Evolutionary conservation across 2,329 filamentous ascomycete genomes (phyloP), one percentile per base, ranked within the genome.

Genomic region (Calycina herbarum): DNA sequence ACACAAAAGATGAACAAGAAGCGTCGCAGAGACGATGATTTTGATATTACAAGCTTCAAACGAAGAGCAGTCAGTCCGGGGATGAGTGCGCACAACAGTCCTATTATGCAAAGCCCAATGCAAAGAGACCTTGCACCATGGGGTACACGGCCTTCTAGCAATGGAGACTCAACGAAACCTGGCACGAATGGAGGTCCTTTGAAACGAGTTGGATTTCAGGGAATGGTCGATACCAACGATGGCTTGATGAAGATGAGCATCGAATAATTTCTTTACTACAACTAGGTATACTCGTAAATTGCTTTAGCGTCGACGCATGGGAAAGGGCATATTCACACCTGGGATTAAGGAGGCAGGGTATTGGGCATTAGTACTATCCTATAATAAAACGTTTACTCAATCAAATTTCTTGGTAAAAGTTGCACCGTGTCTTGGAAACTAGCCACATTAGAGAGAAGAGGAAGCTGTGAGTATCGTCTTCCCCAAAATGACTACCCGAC

Each of bases 181-280:
- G 80, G 82, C 70, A 73, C 81, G 61, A 80, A 83, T 66, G 69
- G 78, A 31, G 80, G 85, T 77, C 79, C 63, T 80, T 79, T 70
- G 27, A 76, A 75, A 64, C 81, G 92, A 40, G 83, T 96, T 15
- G 93, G 93, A 8, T 84, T 96, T 71, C 94, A 97, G 78, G 93
- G 94, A 0, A 97, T 98, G 94, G 90, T 87, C 20, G 94, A 97
- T 78, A 94, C 94, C n/a, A 93, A 93, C 76, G 94, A 97, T 77
- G 92, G 93, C 1, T 83, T 97, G 70, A 97, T 97, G 90, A 93
- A 94, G 73, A 95, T 98, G 91, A 97, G 92, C 77, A 97, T 97
- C 74, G 94, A 97, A 77, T 97, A 59, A 73, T 24, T 51, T 24
- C 20, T 24, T 51, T 51, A 24, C 45, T 51, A 5, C 10, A 11